A percentile compares a stretch with the other conserved stretches of the same genome.
Conservation (phyloP, 2,329 filamentous ascomycete genomes). For the Aureobasidium zeae region DNA sequence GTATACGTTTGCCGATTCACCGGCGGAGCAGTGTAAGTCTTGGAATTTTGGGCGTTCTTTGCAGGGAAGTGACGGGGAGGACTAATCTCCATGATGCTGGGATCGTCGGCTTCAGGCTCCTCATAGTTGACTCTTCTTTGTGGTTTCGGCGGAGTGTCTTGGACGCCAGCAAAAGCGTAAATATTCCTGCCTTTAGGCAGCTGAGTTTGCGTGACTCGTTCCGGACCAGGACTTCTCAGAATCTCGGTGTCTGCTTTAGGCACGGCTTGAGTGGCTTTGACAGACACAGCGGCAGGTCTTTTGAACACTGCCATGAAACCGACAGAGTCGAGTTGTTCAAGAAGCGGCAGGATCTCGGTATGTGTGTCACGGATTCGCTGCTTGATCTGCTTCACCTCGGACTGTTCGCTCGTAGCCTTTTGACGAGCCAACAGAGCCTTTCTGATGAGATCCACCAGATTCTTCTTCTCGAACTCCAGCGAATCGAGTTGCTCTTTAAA, state of each 20-base stretch:
- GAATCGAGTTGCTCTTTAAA: constrained; percentile 4
- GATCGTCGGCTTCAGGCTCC: constrained; percentile 6
- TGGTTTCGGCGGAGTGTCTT: constrained; percentile 18
- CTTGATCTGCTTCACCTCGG: constrained; percentile 14
- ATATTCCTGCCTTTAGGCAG: constrained; percentile 3
- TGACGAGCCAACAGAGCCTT: constrained; percentile 15
- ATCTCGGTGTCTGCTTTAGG: neutral
- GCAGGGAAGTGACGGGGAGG: constrained; percentile 2
- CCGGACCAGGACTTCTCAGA: constrained; percentile 20
- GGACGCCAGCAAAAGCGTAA: constrained; percentile 15
- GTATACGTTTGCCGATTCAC: neutral
- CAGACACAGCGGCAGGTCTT: constrained; percentile 13
- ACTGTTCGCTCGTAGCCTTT: constrained; percentile 9
- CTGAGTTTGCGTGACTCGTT: constrained; percentile 28
- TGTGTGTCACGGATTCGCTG: constrained; percentile 12
- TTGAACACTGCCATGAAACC: neutral
- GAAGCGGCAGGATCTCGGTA: constrained; percentile 10
- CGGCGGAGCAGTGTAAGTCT: neutral
- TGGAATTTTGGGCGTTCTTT: neutral
- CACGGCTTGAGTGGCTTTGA: constrained; percentile 25
- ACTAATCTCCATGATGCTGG: constrained; percentile 12
- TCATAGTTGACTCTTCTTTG: constrained; percentile 2
- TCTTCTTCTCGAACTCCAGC: constrained; percentile 11
- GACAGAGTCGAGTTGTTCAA: constrained; percentile 5
- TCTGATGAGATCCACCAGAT: constrained; percentile 8